phyloP scores from a whole-genome alignment of 371 early-diverging fungal species.

The Mortierella sp. region DNA sequence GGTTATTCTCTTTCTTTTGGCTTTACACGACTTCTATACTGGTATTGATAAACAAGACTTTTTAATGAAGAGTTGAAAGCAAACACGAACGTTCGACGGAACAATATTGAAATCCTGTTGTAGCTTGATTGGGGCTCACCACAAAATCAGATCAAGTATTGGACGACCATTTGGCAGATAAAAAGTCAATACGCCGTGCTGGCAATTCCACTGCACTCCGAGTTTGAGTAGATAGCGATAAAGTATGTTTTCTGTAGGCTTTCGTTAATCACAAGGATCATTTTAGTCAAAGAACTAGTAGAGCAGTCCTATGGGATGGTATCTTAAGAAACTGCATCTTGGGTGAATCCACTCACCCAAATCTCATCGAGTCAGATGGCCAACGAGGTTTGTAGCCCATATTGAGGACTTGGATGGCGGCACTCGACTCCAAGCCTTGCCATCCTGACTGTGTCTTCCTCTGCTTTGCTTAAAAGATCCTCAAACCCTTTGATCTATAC shows the following conservation, averaged over 20 bases:
- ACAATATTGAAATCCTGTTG: conserved; percentile 66
- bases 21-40: conserved; percentile 27
- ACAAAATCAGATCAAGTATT: conserved; percentile 59
- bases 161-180: conserved; percentile 52
- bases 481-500: conserved; percentile 69
- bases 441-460: conserved; percentile 72
- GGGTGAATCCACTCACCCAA: conserved; percentile 43
- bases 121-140: conserved; percentile 70
- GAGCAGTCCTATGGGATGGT: background rate
- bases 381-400: conserved; percentile 74
- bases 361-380: conserved; percentile 62
- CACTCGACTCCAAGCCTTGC: conserved; percentile 72
- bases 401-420: conserved; percentile 86
- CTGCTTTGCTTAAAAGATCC: conserved; percentile 56
- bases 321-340: conserved; percentile 10
- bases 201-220: conserved; percentile 75
- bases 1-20: conserved; percentile 19
- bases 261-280: conserved; percentile 20
- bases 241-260: conserved; percentile 23
- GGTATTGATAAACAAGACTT: conserved; percentile 49
- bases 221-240: conserved; percentile 74
- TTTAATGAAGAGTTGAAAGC: conserved; percentile 55
- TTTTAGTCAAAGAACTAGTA: background rate
- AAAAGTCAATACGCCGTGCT: conserved; percentile 60
- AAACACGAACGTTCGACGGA: conserved; percentile 59